Evolutionary conservation across 345 rosid species (phyloP).

Genomic region (Turnera subulata): DNA sequence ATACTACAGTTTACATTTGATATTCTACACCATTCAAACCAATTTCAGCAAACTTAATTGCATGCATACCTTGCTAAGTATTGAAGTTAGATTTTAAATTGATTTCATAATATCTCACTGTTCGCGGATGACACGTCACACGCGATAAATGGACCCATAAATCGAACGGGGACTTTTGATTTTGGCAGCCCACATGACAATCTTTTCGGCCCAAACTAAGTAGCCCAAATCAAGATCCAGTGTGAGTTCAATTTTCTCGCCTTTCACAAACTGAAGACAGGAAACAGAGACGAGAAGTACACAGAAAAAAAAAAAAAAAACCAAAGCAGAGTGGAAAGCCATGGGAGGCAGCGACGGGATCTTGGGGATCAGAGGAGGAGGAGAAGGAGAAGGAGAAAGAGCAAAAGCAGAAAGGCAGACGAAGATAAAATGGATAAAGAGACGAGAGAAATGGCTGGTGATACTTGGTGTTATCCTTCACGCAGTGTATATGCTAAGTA

Average conservation of each 20-base stretch:
- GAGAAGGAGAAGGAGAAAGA: constrained; percentile 23
- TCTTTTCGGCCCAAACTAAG: too few relatives aligned
- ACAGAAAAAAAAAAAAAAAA: not conserved
- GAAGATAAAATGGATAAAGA: constrained; percentile 51
- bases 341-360: constrained; percentile 65
- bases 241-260: not conserved
- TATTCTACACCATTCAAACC: too few relatives aligned
- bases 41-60: too few relatives aligned
- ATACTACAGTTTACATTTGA: too few relatives aligned
- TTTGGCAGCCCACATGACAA: too few relatives aligned
- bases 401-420: constrained; percentile 13
- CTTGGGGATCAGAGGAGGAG: constrained; percentile 46
- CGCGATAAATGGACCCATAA: too few relatives aligned
- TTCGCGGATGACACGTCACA: too few relatives aligned
- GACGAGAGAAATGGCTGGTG: constrained; percentile 73
- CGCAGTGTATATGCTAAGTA: constrained; percentile 90
- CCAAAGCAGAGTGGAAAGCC: not conserved
- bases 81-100: too few relatives aligned
- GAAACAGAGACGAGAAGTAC: not conserved
- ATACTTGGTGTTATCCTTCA: constrained; percentile 74
- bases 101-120: too few relatives aligned
- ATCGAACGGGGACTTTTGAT: too few relatives aligned
- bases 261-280: not conserved
- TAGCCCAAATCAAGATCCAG: not conserved
- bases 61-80: too few relatives aligned